Evolutionary conservation across 1,139 yeast species (phyloP), one percentile per base, ranked within the genome.

Genomic region (Casaregolazyma suthepensis): DNA sequence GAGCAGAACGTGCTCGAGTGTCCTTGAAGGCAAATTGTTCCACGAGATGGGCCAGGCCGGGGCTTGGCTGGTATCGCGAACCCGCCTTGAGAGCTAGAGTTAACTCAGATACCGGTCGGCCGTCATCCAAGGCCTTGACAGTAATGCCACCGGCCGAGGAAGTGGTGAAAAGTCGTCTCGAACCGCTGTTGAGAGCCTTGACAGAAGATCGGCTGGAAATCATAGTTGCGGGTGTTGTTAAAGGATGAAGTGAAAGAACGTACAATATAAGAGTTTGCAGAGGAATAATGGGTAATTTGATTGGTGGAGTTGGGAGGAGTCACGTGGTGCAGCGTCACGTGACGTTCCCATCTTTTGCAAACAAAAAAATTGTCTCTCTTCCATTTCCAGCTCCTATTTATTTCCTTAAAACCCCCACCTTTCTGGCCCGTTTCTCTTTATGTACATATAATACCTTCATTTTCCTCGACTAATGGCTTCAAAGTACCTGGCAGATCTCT

Each of bases 81-180:
- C 99, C 99, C 60, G 91, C 96, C 68, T 84, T 82, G 60, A 88
- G 81, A 60, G 87, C 87, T 58, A 93, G 87, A 50, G 93, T 76
- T 64, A 95, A 77, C 61, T 88, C 77, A 59, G 91, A 82, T 56
- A 89, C 83, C 57, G 79, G 76, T 50, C 79, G 74, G 46, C 73
- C 67, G 53, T 72, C 72, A 55, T 78, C 82, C 48, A 69, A 65
- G 52, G 82, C 73, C 45, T 76, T 66, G 56, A 79, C 71, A 64
- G 74, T 73, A 57, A 76, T 65, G 57, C 71, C 71, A 48, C 66
- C 60, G 45, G 65, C 67, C 52, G 67, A 69, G 50, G 63, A 57
- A 29, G 70, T 64, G 40, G 70, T 63, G 54, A 66, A 62, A 22
- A 50, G 54, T 35, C 61, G 56, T 44, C 52, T 20, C 42, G 43